These are phyloP conservation scores for Trichocladium uniseriatum DNA, from an alignment of 495 filamentous ascomycete species.

Conservation along the genomic window DNA sequence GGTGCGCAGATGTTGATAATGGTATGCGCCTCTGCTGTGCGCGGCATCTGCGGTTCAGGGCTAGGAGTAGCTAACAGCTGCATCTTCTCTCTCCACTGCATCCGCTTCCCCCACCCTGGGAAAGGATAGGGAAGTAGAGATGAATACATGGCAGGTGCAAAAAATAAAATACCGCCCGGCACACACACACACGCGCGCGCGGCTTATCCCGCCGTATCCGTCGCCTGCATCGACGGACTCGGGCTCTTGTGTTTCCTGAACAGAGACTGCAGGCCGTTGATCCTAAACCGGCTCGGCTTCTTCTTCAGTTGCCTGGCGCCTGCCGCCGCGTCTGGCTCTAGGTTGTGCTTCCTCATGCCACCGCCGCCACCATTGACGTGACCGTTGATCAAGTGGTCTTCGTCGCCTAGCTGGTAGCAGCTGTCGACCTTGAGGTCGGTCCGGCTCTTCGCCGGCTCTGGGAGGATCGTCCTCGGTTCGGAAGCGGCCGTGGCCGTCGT, in stretches of 20 bases:
- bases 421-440: constrained; percentile 10
- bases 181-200: too few species aligned
- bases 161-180: too few species aligned
- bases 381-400: constrained; percentile 6
- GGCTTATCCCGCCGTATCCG: constrained; percentile 22
- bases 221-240: constrained; percentile 28
- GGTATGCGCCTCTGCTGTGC: too few species aligned
- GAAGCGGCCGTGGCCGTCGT: constrained; percentile 12
- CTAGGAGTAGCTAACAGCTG: too few species aligned
- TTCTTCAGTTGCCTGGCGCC: constrained; percentile 33
- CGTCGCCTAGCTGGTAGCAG: constrained; percentile 3
- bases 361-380: constrained; percentile 1
- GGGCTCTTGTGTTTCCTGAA: constrained; percentile 37
- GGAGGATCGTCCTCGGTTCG: neutral
- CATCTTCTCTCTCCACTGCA: too few species aligned
- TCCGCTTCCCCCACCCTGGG: too few species aligned
- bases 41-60: too few species aligned
- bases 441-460: constrained; percentile 11
- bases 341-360: constrained; percentile 19
- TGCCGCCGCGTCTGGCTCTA: constrained; percentile 20
- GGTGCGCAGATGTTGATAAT: too few species aligned
- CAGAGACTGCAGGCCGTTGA: constrained; percentile 34
- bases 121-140: too few species aligned
- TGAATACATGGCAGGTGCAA: too few species aligned
- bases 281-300: constrained; percentile 39